A percentile compares a stretch with the other conserved stretches of the same genome.
Conservation (phyloP, 2,329 filamentous ascomycete species). For the Penicillium expansum region DNA sequence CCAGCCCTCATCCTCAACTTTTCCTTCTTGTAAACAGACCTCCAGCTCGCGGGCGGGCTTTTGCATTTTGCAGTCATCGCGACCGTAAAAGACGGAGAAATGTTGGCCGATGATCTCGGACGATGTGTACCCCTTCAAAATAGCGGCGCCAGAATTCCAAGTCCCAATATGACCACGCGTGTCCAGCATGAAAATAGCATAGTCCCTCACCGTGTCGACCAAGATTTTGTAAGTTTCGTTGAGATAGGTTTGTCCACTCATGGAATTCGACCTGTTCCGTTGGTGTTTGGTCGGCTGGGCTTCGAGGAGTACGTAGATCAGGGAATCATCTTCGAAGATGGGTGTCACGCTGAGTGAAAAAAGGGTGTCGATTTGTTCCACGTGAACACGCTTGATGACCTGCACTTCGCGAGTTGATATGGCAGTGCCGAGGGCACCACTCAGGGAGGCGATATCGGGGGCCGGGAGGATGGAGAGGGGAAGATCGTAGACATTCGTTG, state of each 20-base stretch:
- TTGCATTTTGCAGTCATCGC: slow-evolving; percentile 48
- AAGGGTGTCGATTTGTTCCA: slow-evolving; percentile 12
- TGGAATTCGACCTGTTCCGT: slow-evolving; percentile 22
- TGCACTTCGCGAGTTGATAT: slow-evolving; percentile 37
- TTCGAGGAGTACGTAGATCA: slow-evolving; percentile 47
- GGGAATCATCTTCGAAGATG: slow-evolving; percentile 39
- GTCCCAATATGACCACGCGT: slow-evolving; percentile 55
- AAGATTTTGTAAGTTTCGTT: slow-evolving; percentile 61
- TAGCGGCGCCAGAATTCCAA: slow-evolving; percentile 57
- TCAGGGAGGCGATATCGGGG: slow-evolving; percentile 37
- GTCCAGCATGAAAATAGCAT: slow-evolving; percentile 63
- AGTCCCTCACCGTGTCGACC: slow-evolving; percentile 60
- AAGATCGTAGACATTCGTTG: slow-evolving; percentile 41
- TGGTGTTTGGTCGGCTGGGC: slow-evolving; percentile 37
- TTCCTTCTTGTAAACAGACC: slow-evolving; percentile 54
- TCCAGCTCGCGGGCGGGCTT: slow-evolving; percentile 55
- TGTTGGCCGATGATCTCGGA: slow-evolving; percentile 58
- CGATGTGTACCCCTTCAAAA: slow-evolving; percentile 55
- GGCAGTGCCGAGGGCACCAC: slow-evolving; percentile 39
- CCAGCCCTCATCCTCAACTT: slow-evolving; percentile 61
- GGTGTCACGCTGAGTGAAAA: slow-evolving; percentile 42
- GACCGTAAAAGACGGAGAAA: slow-evolving; percentile 57
- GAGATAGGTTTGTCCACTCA: slow-evolving; percentile 46
- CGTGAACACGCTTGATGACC: slow-evolving; percentile 32
- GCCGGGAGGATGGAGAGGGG: slow-evolving; percentile 34